These are phyloP conservation scores for Colletotrichum tanaceti DNA, from an alignment of 2,329 filamentous ascomycete genomes.

Conservation along the genomic window DNA sequence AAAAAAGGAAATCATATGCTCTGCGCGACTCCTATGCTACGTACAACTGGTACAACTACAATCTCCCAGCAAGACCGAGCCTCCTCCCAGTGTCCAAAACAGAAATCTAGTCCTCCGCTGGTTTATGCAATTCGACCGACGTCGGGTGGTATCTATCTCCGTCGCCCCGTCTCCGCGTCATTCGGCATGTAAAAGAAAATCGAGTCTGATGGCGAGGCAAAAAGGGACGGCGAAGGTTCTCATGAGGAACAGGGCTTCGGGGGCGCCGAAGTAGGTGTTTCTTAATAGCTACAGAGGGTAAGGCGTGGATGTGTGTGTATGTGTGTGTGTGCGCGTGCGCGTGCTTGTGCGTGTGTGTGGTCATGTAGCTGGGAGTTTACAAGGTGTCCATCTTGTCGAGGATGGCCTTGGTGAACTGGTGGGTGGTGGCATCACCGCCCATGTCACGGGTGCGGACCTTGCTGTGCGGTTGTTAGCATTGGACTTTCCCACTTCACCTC, in stretches of 20 bases:
- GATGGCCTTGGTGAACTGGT: conserved; percentile 95
- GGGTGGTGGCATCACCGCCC: conserved; percentile 89
- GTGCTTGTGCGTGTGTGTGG: not conserved
- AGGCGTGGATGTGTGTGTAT: too few species aligned
- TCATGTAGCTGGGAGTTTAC: conserved; percentile 56
- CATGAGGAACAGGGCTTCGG: conserved; percentile 18
- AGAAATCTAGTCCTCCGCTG: conserved; percentile 35
- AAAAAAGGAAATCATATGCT: conserved; percentile 42
- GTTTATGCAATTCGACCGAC: conserved; percentile 36
- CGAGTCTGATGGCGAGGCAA: conserved; percentile 26
- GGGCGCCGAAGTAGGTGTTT: conserved; percentile 23
- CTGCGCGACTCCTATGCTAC: conserved; percentile 42
- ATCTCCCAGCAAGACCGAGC: conserved; percentile 38
- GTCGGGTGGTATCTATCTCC: conserved; percentile 35
- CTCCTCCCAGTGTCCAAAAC: conserved; percentile 38
- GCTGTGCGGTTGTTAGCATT: conserved; percentile 65
- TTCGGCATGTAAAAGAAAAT: not conserved
- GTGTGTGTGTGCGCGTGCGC: not conserved
- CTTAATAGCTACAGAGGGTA: conserved; percentile 30
- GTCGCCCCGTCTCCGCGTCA: conserved; percentile 20
- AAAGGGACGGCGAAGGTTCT: not conserved
- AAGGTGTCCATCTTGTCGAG: conserved; percentile 92
- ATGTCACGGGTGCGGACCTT: conserved; percentile 93
- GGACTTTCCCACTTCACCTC: conserved; percentile 2
- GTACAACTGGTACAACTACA: conserved; percentile 43